Percentiles rank a stretch among this genome's conserved stretches.
phyloP scores from a whole-genome alignment of 768 basidiomycete genomes.

The Mrakia frigida region DNA sequence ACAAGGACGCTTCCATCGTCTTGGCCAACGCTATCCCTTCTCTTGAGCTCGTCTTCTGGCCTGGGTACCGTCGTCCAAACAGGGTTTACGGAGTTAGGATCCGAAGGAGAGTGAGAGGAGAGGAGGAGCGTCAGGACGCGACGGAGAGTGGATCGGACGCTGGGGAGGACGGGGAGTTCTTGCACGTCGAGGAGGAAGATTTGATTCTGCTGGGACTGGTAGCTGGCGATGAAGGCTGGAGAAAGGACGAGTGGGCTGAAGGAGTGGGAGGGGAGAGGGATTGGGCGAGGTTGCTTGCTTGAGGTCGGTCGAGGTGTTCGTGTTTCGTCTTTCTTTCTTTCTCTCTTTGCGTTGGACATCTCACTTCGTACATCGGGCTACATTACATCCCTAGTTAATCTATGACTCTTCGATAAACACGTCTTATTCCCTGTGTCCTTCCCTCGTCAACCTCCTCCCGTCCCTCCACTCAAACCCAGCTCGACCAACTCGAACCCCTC shows the following conservation, averaged over 20 bases:
- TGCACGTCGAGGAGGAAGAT: background rate
- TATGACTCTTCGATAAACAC: too few species aligned
- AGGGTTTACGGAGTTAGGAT: background rate
- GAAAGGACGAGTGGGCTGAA: background rate
- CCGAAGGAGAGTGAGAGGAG: background rate
- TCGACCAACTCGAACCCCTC: too few species aligned
- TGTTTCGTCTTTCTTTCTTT: too few species aligned
- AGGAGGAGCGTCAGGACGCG: too few species aligned
- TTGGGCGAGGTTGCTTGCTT: background rate
- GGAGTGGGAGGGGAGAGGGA: background rate
- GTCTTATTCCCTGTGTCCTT: too few species aligned
- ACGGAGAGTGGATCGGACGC: too few species aligned
- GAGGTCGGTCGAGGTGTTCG: too few species aligned
- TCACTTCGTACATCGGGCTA: too few species aligned
- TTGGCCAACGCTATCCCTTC: background rate
- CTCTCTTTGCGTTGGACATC: too few species aligned
- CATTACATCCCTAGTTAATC: too few species aligned
- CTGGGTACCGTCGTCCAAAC: background rate
- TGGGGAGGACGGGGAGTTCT: background rate
- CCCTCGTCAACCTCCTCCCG: too few species aligned
- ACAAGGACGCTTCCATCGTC: constrained; percentile 1
- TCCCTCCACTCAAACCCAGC: too few species aligned
- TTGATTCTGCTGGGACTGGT: background rate
- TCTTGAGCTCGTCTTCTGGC: background rate
- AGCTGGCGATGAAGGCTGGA: background rate